Evolutionary conservation across 2,329 filamentous ascomycete species (phyloP), one percentile per base, ranked within the genome.

Genomic region (Grosmannia serpens): DNA sequence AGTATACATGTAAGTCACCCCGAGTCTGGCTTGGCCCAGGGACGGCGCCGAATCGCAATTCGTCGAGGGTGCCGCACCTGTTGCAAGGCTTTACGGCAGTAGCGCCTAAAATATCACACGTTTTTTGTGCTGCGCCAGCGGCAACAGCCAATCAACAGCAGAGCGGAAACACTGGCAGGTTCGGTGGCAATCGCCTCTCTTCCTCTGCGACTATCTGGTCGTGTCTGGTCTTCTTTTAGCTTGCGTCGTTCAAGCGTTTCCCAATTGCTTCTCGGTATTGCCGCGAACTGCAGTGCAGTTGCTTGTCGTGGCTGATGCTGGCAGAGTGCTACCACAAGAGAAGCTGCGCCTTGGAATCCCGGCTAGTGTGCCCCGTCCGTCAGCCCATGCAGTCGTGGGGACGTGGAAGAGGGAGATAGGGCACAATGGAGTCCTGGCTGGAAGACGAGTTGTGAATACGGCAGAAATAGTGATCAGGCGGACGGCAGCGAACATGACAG

Each of bases 161-260:
- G n/a, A n/a, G 27, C 17, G 57, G 56, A 59, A 24, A 15, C 17
- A 20, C 57, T 56, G 31, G 57, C 35, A 56, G 53, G 10, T 59
- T 59, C 57, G 47, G 53, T 5, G 17, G 29, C 22, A 31, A 44
- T 54, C 52, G 2, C 15, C 51, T 22, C n/a, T n/a, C 29, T 31
- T 22, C 55, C 24, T 10, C 9, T 51, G 31, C 15, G 27, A 13
- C 53, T 26, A 15, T 11, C n/a, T 6, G 27, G 20, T 24, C n/a
- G n/a, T 10, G 13, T 11, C 13, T 15, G 38, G 38, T 11, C 27
- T 47, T 22, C 5, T 38, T 15, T 38, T 10, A 15, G 20, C 26
- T 29, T 58, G 20, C 13, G 38, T 33, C 31, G 44, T 20, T 27
- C 24, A 20, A 4, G 20, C 17, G 4, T n/a, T 44, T 17, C 31